Percentiles rank a stretch among this genome's conserved stretches.
phyloP scores from a whole-genome alignment of 2,329 filamentous ascomycete genomes.

The Aspergillus fijiensis region DNA sequence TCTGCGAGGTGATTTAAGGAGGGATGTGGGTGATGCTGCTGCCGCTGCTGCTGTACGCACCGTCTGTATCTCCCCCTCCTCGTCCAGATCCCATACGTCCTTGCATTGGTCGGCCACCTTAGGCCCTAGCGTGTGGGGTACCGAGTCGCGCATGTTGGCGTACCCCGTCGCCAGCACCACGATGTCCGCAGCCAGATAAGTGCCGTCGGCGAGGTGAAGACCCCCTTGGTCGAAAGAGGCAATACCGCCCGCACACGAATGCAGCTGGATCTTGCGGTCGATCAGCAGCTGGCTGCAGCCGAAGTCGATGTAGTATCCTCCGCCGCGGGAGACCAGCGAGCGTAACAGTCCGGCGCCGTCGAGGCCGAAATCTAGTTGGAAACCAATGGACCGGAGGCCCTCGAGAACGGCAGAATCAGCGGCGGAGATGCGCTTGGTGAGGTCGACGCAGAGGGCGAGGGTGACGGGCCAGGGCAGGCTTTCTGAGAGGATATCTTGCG shows the following conservation, averaged over 20 bases:
- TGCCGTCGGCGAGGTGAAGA: background rate
- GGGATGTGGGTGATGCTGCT: too few relatives aligned
- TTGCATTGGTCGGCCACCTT: background rate
- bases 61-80: constrained; percentile 7
- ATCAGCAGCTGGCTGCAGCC: constrained; percentile 7
- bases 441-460: background rate
- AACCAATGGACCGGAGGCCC: background rate
- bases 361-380: background rate
- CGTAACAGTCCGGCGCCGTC: background rate
- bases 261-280: background rate
- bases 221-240: background rate
- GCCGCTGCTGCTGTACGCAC: background rate
- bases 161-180: constrained; percentile 8
- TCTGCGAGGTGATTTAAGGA: background rate
- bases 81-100: constrained; percentile 5
- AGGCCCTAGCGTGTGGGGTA: background rate
- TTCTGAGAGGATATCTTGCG: background rate
- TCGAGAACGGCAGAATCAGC: background rate
- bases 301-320: constrained; percentile 8
- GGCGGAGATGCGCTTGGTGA: background rate
- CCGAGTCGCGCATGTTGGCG: background rate
- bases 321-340: background rate
- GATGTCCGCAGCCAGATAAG: constrained; percentile 1
- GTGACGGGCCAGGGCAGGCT: background rate
- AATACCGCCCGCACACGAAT: background rate